These are phyloP conservation scores for Anethum foeniculum DNA, from an alignment of 140 eudicot species.

Conservation along the genomic window DNA sequence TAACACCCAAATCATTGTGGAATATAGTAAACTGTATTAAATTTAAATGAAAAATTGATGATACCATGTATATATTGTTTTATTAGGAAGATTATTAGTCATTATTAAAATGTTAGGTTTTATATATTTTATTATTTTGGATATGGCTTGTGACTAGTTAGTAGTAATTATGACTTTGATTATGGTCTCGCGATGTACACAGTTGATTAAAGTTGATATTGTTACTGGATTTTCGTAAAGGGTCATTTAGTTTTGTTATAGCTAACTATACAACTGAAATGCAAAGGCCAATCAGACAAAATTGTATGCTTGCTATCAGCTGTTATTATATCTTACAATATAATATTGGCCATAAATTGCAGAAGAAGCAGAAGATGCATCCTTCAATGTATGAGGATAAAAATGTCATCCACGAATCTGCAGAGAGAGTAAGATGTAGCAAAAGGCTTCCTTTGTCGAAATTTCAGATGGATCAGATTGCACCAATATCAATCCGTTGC, in stretches of 20 bases:
- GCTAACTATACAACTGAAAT: background rate
- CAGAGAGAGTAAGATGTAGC: slow-evolving; percentile 40
- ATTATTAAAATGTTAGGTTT: background rate
- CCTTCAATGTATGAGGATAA: slow-evolving; percentile 73
- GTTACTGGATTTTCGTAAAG: background rate
- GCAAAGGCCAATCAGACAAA: background rate
- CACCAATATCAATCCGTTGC: slow-evolving; percentile 35
- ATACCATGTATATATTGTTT: too few species aligned
- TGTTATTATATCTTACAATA: background rate
- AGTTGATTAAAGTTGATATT: background rate
- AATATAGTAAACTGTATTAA: background rate
- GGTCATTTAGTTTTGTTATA: background rate
- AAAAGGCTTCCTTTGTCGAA: slow-evolving; percentile 29
- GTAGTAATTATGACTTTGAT: background rate
- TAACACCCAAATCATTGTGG: background rate
- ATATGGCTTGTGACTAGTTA: background rate
- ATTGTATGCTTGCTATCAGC: background rate
- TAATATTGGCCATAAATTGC: slow-evolving; percentile 26
- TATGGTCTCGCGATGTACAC: background rate
- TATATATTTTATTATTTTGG: background rate
- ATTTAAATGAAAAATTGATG: too few species aligned
- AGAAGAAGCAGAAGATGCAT: slow-evolving; percentile 63
- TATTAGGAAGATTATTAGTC: background rate
- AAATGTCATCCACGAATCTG: slow-evolving; percentile 8
- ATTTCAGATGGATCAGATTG: slow-evolving; percentile 5